Base-by-base conservation (phyloP, 306 rosid genomes). In the Cyclanthera cordifolia region DNA sequence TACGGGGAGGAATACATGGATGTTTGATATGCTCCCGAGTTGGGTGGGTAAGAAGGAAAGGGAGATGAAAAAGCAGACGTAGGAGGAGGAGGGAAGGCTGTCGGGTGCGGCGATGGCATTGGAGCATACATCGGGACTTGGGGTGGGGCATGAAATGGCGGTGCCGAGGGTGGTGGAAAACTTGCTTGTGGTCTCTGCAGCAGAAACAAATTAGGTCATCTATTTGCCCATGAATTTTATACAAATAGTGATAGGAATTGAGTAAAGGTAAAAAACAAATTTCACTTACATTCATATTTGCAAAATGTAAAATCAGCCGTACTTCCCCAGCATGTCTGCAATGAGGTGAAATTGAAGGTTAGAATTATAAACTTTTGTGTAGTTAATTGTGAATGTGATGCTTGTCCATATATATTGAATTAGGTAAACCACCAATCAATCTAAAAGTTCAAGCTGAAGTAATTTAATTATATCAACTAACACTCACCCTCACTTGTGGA, bases 311-410 rank as follows among this genome's bases (percentile, higher is more conserved):
- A 50, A 82, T 79, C 4, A 79, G 69, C 23, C 79, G 73, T 48
- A 79, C 86, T 82, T 82, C 86, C 57, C 89, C 89, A 23, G 81
- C 84, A 52, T 74, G 69, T 73, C 89, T 85, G 59, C 72, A 49
- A 27, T 3, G 8, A 53, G 43, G 45, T 50, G 68, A 71, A 55
- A 9, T 27, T 67, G 2, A 3, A 25, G 1, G 70, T 72, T 30
- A 79, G 39, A 53, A 46, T 11, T 50, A 21, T 12, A 15, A 11
- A 41, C 11, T 63, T 19, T 46, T 41, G 63, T 52, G 37, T 2
- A 34, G 41, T 34, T 34, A 5, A 34, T 34, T 34, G 41, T 6
- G 41, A 34, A 5, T 34, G 41, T 6, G 41, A 34, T 34, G 41
- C 41, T 34, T 34, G 41, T 34, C 41, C 41, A 0, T 5, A n/a